Conservation (phyloP, 208 protist genomes). For the Leishmania tarentolae region DNA sequence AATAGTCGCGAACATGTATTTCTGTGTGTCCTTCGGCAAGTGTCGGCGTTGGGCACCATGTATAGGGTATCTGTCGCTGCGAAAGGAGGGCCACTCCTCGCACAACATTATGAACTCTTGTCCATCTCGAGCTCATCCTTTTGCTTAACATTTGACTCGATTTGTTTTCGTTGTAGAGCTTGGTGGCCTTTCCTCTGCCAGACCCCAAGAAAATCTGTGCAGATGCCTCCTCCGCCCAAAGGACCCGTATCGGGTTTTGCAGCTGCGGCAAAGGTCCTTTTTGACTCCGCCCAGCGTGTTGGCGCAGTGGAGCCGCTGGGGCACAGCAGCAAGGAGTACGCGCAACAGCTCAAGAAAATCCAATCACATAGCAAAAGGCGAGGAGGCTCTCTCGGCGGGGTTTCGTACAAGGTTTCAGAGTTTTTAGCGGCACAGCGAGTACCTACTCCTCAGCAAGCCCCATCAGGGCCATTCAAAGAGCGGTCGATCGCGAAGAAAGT, state of each 20-base stretch:
- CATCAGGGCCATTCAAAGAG: not conserved
- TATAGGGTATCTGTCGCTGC: not conserved
- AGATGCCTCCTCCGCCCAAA: slow-evolving; percentile 27
- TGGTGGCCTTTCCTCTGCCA: not conserved
- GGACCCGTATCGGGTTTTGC: slow-evolving; percentile 47
- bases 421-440: slow-evolving; percentile 76
- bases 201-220: not conserved
- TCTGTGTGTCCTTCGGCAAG: not conserved
- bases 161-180: not conserved
- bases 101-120: not conserved
- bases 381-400: slow-evolving; percentile 73
- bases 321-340: slow-evolving; percentile 58
- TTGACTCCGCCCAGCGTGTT: slow-evolving; percentile 81
- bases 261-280: slow-evolving; percentile 81
- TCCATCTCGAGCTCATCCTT: not conserved
- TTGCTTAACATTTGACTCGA: not conserved
- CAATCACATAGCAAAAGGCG: slow-evolving; percentile 78
- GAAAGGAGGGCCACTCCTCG: not conserved
- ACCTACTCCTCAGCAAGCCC: slow-evolving; percentile 21
- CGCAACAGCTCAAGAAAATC: slow-evolving; percentile 80
- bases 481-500: slow-evolving; percentile 53
- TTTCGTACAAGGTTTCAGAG: slow-evolving; percentile 86
- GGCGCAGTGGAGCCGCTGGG: slow-evolving; percentile 75
- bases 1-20: not conserved
- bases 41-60: not conserved